Base-by-base conservation (phyloP, 495 filamentous ascomycete species). In the Penicillium silybi region DNA sequence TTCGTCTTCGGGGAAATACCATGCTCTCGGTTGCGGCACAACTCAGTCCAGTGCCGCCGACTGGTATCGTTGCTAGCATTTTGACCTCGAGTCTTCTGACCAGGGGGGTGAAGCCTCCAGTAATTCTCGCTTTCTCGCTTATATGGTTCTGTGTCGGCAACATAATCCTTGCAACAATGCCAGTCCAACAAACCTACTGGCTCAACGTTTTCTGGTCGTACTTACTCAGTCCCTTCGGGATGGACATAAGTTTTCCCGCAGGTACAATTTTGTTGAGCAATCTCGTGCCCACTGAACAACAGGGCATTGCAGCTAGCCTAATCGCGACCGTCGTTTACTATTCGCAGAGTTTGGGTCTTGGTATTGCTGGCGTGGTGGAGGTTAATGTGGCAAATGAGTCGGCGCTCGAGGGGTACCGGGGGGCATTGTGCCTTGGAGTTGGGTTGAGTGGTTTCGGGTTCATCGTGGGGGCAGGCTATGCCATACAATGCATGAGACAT, bases 191-290 rank as follows among this genome's bases (percentile, higher is more conserved):
- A 23, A 20, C 40, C 4, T 42, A 42, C 40, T 42, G 40, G 40
- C 7, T 19, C 20, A 18, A 42, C n/a, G 7, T 23, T 18, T 42
- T 42, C 17, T 18, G n/a, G 18, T 42, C n/a, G 7, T 20, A 13
- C 8, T 15, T 38, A 15, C 1, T 38, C 35, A 38, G 8, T 15
- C 35, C 35, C 2, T 38, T 38, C 35, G 35, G 35, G 1, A 77
- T 78, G 75, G 74, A 79, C 40, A 71, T 74, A 64, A 72, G 66
- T 16, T 80, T 79, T 20, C 75, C 76, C 1, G 71, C 77, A 0
- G 72, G 63, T n/a, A 73, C 66, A 2, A 62, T 77, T 15, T 70
- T 78, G 10, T 50, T 76, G 1, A 65, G 62, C 32, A 67, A 74
- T 37, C 59, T 69, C 11, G 64, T 77, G 19, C 64, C 63, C 13